A percentile compares a stretch with the other conserved stretches of the same genome.
Conservation (phyloP, 805 yeast genomes). For the Blastobotrys parvus region DNA sequence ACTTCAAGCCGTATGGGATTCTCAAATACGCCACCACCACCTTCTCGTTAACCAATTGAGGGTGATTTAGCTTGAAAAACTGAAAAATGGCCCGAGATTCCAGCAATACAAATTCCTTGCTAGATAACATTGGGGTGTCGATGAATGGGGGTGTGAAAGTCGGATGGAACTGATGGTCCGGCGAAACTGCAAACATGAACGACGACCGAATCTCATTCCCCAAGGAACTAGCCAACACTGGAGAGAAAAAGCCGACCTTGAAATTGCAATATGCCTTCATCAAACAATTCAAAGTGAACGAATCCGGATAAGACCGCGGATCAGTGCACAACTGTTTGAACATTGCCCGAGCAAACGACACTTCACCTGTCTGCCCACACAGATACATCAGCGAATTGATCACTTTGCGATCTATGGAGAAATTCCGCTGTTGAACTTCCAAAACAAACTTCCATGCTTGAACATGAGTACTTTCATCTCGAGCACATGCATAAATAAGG, state of each 20-base stretch:
- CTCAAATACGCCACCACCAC: slow-evolving; percentile 45
- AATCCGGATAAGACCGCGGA: slow-evolving; percentile 22
- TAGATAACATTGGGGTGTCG: slow-evolving; percentile 42
- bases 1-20: slow-evolving; percentile 34
- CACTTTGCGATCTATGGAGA: slow-evolving; percentile 33
- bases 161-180: neutral
- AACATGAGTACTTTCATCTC: slow-evolving; percentile 37
- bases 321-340: slow-evolving; percentile 24
- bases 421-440: slow-evolving; percentile 42
- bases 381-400: slow-evolving; percentile 65
- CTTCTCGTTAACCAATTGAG: slow-evolving; percentile 35
- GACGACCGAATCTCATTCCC: slow-evolving; percentile 23
- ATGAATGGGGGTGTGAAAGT: slow-evolving; percentile 54
- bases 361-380: slow-evolving; percentile 75
- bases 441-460: slow-evolving; percentile 75
- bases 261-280: slow-evolving; percentile 27
- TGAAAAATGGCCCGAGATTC: slow-evolving; percentile 78
- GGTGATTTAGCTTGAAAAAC: slow-evolving; percentile 38
- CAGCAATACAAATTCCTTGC: slow-evolving; percentile 41
- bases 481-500: slow-evolving; percentile 61
- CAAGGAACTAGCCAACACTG: slow-evolving; percentile 20
- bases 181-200: slow-evolving; percentile 12
- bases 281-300: slow-evolving; percentile 24
- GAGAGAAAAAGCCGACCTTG: slow-evolving; percentile 21
- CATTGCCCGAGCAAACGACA: slow-evolving; percentile 57